Conservation (phyloP, 1,139 yeast species). For the Yarrowia galli region DNA sequence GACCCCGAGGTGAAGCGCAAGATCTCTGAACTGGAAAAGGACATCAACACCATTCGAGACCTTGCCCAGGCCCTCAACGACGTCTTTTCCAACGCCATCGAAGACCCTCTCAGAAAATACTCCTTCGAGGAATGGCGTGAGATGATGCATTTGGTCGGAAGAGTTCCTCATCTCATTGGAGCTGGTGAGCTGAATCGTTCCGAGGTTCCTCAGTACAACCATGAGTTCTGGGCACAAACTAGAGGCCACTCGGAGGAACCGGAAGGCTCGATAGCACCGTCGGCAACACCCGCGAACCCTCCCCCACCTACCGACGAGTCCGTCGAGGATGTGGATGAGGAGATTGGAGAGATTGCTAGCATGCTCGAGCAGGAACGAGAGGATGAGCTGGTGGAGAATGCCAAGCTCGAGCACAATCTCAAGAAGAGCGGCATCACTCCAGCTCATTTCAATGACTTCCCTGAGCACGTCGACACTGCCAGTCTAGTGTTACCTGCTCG, state of each 20-base stretch:
- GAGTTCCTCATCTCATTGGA: slow-evolving; percentile 45
- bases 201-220: slow-evolving; percentile 45
- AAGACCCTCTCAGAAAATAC: slow-evolving; percentile 52
- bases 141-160: slow-evolving; percentile 47
- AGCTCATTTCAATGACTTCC: slow-evolving; percentile 11
- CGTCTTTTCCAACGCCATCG: slow-evolving; percentile 46
- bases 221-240: slow-evolving; percentile 33
- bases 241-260: slow-evolving; percentile 17
- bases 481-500: slow-evolving; percentile 7
- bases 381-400: slow-evolving; percentile 36
- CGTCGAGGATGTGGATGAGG: slow-evolving; percentile 27
- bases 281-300: background rate
- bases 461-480: slow-evolving; percentile 18
- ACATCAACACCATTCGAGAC: slow-evolving; percentile 40
- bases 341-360: slow-evolving; percentile 44
- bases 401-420: slow-evolving; percentile 24
- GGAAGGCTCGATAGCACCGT: background rate
- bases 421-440: slow-evolving; percentile 12
- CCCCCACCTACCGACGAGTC: background rate
- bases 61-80: slow-evolving; percentile 44
- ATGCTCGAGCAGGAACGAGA: slow-evolving; percentile 23
- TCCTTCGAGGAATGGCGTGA: slow-evolving; percentile 58
- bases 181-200: slow-evolving; percentile 44
- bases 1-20: slow-evolving; percentile 35
- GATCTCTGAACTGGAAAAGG: slow-evolving; percentile 26